A percentile compares a stretch with the other conserved stretches of the same genome.
phyloP scores from a whole-genome alignment of 805 yeast species.

The Cyberlindnera mississippiensis region DNA sequence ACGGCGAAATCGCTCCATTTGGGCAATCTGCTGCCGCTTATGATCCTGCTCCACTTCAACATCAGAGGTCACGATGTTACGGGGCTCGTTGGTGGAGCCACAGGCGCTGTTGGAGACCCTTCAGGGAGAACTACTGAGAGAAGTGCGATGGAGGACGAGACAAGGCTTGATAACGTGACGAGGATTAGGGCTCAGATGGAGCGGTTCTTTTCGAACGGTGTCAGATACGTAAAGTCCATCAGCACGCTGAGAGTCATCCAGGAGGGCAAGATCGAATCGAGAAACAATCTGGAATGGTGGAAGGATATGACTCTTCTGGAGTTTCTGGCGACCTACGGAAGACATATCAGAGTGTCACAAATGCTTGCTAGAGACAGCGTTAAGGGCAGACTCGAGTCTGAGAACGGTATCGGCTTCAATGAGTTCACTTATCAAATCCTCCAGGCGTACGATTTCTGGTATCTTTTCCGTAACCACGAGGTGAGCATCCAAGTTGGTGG shows the following conservation, averaged over 20 bases:
- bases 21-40: slow-evolving; percentile 85
- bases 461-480: slow-evolving; percentile 53
- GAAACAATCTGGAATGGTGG: slow-evolving; percentile 88
- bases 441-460: slow-evolving; percentile 93
- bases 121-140: slow-evolving; percentile 86
- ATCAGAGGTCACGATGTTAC: slow-evolving; percentile 82
- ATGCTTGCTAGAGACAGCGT: slow-evolving; percentile 91
- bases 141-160: slow-evolving; percentile 46
- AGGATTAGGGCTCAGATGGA: slow-evolving; percentile 60
- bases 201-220: slow-evolving; percentile 57
- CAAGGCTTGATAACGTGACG: slow-evolving; percentile 51
- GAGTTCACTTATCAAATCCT: slow-evolving; percentile 91
- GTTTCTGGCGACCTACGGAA: slow-evolving; percentile 74
- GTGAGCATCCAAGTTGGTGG: slow-evolving; percentile 89
- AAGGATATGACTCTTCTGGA: slow-evolving; percentile 66
- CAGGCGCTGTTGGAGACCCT: slow-evolving; percentile 96
- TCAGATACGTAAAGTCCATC: slow-evolving; percentile 48
- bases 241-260: slow-evolving; percentile 29
- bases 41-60: slow-evolving; percentile 79
- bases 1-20: slow-evolving; percentile 85
- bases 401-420: slow-evolving; percentile 83
- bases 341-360: slow-evolving; percentile 72
- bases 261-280: slow-evolving; percentile 40
- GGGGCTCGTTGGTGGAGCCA: slow-evolving; percentile 90
- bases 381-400: slow-evolving; percentile 62